Evolutionary conservation across 257 asterid genomes (phyloP), one percentile per base, ranked within the genome.

Genomic region (Mitragyna speciosa): DNA sequence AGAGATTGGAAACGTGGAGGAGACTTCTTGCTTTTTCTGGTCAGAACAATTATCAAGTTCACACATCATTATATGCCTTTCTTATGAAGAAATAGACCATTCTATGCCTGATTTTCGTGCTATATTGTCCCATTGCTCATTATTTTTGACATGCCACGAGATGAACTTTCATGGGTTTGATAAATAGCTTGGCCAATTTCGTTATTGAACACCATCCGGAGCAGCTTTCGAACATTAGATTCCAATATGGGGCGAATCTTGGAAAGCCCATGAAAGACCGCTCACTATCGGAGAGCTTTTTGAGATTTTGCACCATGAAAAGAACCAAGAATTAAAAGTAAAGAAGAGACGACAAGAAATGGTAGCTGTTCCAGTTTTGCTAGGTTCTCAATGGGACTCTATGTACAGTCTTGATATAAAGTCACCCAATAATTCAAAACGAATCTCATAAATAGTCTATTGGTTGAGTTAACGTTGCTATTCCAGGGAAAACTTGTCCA

Each of bases 201-300:
- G 41, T 1, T 4, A 36, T 36, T 36, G 41, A 36, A 36, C 41
- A 36, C 41, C 41, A 1, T 36, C 41, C 41, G 41, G 41, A 36
- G 41, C 41, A 36, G 41, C 41, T 36, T 36, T 36, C 41, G 4
- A 36, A 36, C 52, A n/a, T n/a, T n/a, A n/a, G n/a, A n/a, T n/a
- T n/a, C 41, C 41, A 36, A 36, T 36, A 36, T 36, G 41, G 96
- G 94, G 70, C 96, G 86, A 82, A 14, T 79, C 84, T 30, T 85
- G 86, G 86, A 73, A 92, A 45, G 22, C 75, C 90, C 84, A 80
- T 16, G 92, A 89, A 54, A 92, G 94, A 26, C 97, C 97, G 0
- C 33, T 14, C 7, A 79, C 97, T 48, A 90, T 24, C 0, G 90
- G 87, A 36, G 84, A 65, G 39, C 30, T 19, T 80, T 76, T 67